These are phyloP conservation scores for Xylariaceae sp. DNA, from an alignment of 2,329 filamentous ascomycete genomes.

Conservation along the genomic window DNA sequence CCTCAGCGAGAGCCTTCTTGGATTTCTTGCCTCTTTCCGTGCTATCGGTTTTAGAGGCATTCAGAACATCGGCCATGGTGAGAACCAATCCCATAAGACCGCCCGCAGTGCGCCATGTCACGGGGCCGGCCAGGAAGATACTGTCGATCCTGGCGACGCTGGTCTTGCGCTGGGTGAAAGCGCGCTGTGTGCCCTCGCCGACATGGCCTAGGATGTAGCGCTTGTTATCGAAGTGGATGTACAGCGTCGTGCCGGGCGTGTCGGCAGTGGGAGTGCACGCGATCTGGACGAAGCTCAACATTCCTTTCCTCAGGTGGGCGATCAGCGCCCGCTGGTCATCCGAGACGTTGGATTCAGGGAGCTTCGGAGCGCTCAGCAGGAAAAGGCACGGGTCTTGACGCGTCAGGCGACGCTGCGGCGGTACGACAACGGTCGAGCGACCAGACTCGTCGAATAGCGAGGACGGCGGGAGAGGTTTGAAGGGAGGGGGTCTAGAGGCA, in stretches of 20 bases:
- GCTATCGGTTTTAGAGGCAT: conserved; percentile 21
- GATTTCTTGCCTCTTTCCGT: conserved; percentile 36
- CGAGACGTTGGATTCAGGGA: not conserved
- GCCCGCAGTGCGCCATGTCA: conserved; percentile 71
- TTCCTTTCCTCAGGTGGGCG: conserved; percentile 35
- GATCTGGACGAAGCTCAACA: conserved; percentile 72
- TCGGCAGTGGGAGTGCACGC: conserved; percentile 81
- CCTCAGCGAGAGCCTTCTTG: conserved; percentile 33
- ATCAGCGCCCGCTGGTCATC: not conserved
- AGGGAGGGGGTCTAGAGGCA: conserved; percentile 4
- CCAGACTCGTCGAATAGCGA: conserved; percentile 14
- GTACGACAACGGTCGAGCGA: not conserved
- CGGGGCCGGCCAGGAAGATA: conserved; percentile 75
- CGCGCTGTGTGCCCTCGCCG: conserved; percentile 79
- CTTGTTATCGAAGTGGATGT: conserved; percentile 74
- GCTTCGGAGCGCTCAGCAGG: not conserved
- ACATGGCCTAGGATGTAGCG: conserved; percentile 82
- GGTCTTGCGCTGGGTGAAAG: conserved; percentile 62
- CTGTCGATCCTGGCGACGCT: conserved; percentile 63
- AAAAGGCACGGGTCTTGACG: not conserved
- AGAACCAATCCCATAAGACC: conserved; percentile 82
- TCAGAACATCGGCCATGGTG: conserved; percentile 66
- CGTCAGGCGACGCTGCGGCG: not conserved
- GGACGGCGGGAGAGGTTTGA: conserved; percentile 15
- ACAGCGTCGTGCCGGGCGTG: conserved; percentile 71